A percentile compares a stretch with the other conserved stretches of the same genome.
These are phyloP conservation scores for Crithidia bombi DNA, from an alignment of 208 protist species.

Conservation along the genomic window DNA sequence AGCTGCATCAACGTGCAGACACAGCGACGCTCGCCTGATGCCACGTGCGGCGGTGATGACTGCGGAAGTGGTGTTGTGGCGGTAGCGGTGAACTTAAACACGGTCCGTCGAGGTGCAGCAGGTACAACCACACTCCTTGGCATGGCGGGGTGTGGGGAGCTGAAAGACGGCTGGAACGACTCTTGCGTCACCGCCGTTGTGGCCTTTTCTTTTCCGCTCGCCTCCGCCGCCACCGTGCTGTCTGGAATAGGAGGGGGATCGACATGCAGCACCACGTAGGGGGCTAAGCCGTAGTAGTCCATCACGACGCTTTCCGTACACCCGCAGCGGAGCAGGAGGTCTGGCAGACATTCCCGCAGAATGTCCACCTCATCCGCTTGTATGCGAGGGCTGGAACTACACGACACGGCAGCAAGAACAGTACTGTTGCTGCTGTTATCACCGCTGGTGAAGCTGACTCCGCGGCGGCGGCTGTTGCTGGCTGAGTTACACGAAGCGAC, in stretches of 20 bases:
- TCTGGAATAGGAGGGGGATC: neutral
- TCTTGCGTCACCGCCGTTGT: neutral
- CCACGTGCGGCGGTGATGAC: neutral
- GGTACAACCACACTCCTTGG: neutral
- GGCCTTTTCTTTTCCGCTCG: no score
- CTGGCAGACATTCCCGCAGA: constrained; percentile 67
- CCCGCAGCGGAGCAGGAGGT: constrained; percentile 48
- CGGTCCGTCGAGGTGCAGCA: constrained; percentile 28
- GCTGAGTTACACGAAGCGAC: neutral
- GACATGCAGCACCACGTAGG: constrained; percentile 65
- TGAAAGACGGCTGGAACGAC: neutral
- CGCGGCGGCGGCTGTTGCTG: neutral
- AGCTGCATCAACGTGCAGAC: constrained; percentile 29
- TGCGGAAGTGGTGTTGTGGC: neutral
- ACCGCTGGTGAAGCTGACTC: neutral
- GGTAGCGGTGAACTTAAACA: constrained; percentile 39
- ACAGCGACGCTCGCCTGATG: neutral
- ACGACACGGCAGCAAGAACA: no score
- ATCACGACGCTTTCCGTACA: constrained; percentile 48
- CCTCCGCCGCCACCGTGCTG: neutral
- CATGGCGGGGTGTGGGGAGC: neutral
- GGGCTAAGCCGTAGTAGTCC: constrained; percentile 72
- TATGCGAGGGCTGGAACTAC: constrained; percentile 14
- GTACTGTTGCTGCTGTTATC: neutral
- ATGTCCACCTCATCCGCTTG: constrained; percentile 57